phyloP scores from a whole-genome alignment of 192 early-diverging fungal species.

The Backusella circina region DNA sequence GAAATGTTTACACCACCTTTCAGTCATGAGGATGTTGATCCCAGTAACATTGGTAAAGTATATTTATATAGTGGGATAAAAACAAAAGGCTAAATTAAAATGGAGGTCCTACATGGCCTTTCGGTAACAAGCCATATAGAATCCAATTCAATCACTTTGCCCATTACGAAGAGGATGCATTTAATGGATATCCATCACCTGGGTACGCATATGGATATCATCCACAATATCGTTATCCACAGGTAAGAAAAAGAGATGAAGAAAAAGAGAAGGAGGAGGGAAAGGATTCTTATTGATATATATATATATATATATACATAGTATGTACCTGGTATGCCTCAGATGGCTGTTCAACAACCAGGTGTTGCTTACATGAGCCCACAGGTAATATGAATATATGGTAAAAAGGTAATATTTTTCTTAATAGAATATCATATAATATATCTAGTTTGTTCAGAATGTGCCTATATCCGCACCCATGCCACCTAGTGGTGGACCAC shows the following conservation, averaged over 20 bases:
- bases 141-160: conserved; percentile 46
- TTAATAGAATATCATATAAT: neutral
- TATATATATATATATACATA: no score
- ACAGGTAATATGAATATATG: conserved; percentile 23
- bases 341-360: conserved; percentile 44
- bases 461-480: conserved; percentile 36
- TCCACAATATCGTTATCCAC: conserved; percentile 41
- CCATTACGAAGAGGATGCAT: conserved; percentile 47
- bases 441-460: conserved; percentile 32
- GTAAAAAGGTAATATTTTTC: neutral
- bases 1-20: conserved; percentile 41
- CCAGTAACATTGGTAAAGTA: conserved; percentile 38
- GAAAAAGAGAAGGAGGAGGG: no score
- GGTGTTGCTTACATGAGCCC: conserved; percentile 43
- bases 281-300: neutral
- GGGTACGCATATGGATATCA: conserved; percentile 32
- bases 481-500: conserved; percentile 31
- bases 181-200: conserved; percentile 38
- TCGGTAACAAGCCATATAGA: conserved; percentile 47
- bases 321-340: conserved; percentile 40
- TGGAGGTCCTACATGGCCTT: conserved; percentile 54
- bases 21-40: conserved; percentile 35
- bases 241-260: conserved; percentile 19
- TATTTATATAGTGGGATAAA: neutral
- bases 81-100: neutral